Base-by-base conservation (phyloP, 2,329 filamentous ascomycete genomes). In the Elsinoe arachidis region DNA sequence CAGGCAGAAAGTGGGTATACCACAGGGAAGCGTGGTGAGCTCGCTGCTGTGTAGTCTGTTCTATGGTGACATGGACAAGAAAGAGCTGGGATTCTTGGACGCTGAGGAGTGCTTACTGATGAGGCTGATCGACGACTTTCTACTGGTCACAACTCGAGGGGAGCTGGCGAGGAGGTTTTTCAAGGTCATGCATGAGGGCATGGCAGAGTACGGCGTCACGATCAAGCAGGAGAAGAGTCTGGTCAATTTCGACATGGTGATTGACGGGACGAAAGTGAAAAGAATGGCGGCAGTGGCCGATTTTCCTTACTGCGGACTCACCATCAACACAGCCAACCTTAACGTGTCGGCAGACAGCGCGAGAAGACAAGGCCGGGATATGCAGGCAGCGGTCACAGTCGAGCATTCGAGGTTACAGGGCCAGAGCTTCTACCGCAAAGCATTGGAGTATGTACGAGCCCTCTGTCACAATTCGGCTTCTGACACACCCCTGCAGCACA, bases 21-120 rank as follows among this genome's bases (percentile, higher is more conserved):
- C 93, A 0, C 93, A 99, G 70, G 93, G 93, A 6, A 96, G 91
- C 0, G 80, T 96, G 1, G 69, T 99, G 4, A 96, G 91, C 0
- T 88, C 86, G 43, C 77, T 90, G 39, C 77, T 99, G 4, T 97
- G 93, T 76, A 97, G 90, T 72, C 92, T 95, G 72, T 96, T 97
- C 70, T 99, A 99, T 68, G 91, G 88, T 5, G 84, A 93, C 61
- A 80, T 97, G 1, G 93, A 99, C 70, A 72, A 73, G 5, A 77
- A 83, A 23, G 75, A 85, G 12, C 75, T 97, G 2, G 68, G 66
- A 0, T 97, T 96, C 66, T 66, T 72, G 0, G 67, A 72, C 4
- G 63, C 66, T 14, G 67, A 70, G n/a, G 75, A 85, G 34, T 85
- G 81, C 51, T 71, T 96, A 2, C 76, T 99, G 6, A 71, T 97